phyloP scores from a whole-genome alignment of 1,139 yeast species.

The Kluyveromyces sp. region DNA sequence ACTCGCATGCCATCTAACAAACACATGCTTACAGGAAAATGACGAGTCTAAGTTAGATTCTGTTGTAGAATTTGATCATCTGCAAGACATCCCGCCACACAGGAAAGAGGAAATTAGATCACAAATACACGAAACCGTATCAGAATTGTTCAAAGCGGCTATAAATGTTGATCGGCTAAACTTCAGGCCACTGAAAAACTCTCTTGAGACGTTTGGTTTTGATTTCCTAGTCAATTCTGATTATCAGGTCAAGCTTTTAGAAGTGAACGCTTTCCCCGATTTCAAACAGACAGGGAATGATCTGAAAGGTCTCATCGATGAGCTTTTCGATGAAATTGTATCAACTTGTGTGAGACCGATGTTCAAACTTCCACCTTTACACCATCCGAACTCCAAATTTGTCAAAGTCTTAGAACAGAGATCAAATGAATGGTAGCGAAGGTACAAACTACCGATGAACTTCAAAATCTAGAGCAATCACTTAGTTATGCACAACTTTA shows the following conservation, averaged over 20 bases:
- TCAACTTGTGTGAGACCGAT: conserved; percentile 38
- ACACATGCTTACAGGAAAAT: conserved; percentile 77
- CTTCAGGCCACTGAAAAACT: conserved; percentile 79
- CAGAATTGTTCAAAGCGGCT: conserved; percentile 81
- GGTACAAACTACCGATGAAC: too few species aligned
- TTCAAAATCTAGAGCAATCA: neutral
- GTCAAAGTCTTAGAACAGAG: conserved; percentile 37
- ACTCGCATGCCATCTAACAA: conserved; percentile 69
- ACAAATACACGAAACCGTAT: conserved; percentile 54
- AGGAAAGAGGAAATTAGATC: conserved; percentile 40
- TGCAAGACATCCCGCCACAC: conserved; percentile 40
- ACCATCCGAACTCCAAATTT: conserved; percentile 23
- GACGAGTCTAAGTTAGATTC: conserved; percentile 37
- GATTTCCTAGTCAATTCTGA: conserved; percentile 70
- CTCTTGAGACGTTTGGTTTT: conserved; percentile 80
- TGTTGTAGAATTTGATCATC: conserved; percentile 63
- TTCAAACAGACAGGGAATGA: conserved; percentile 89
- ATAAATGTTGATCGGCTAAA: conserved; percentile 70
- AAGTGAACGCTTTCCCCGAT: conserved; percentile 92
- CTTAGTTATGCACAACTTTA: neutral
- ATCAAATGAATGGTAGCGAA: conserved; percentile 30
- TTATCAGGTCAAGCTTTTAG: conserved; percentile 54
- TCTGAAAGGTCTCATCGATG: conserved; percentile 56
- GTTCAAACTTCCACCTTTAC: conserved; percentile 16
- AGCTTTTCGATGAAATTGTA: conserved; percentile 47